Evolutionary conservation across 1,284 basidiomycete genomes (phyloP).

Genomic region (Lignosus rhinocerotis): DNA sequence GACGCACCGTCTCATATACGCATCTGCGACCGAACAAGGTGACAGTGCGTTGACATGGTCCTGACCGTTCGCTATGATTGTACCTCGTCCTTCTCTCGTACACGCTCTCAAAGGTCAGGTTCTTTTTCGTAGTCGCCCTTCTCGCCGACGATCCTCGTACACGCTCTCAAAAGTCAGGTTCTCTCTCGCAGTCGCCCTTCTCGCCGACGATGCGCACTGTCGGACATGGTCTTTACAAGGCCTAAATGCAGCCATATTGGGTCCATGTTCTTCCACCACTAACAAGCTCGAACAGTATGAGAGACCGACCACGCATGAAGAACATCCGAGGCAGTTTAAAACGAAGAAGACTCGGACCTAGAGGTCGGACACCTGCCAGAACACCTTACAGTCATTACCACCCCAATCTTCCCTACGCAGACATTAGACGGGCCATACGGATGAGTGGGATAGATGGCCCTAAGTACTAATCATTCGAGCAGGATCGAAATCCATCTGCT

Average conservation of each 20-base stretch:
- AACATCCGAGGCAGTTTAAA: too few relatives aligned
- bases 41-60: not conserved
- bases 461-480: too few relatives aligned
- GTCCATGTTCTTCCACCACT: not conserved
- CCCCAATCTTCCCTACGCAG: too few relatives aligned
- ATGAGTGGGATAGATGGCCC: too few relatives aligned
- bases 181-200: not conserved
- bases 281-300: not conserved
- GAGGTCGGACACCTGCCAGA: too few relatives aligned
- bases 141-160: not conserved
- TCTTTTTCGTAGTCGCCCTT: not conserved
- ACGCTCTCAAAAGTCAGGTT: too few relatives aligned
- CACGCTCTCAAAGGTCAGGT: too few relatives aligned
- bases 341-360: too few relatives aligned
- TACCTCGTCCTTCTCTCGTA: not conserved
- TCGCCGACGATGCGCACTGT: not conserved
- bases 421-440: too few relatives aligned
- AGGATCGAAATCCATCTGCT: too few relatives aligned
- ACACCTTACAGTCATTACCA: too few relatives aligned
- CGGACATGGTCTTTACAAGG: not conserved
- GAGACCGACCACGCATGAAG: too few relatives aligned
- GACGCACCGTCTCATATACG: conserved; percentile 4
- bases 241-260: not conserved
- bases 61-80: not conserved
- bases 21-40: not conserved